Conservation (phyloP, 768 basidiomycete genomes). For the Xanthoconium purpureum region DNA sequence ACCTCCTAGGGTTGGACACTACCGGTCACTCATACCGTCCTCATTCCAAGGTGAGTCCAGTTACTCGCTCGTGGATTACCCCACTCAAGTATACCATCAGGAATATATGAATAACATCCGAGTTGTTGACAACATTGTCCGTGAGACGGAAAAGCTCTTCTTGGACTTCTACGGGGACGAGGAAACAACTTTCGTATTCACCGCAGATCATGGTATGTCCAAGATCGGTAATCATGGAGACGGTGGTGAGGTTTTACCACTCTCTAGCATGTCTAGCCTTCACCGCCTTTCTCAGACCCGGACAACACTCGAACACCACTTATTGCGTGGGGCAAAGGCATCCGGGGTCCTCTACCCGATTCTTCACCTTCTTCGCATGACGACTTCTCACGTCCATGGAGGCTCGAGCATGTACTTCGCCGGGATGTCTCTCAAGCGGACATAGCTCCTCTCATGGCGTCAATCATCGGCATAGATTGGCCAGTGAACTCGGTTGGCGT, state of each 20-base stretch:
- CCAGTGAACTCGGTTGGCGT: slow-evolving; percentile 84
- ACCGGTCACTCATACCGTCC: slow-evolving; percentile 87
- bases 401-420: slow-evolving; percentile 52
- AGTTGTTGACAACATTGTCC: slow-evolving; percentile 73
- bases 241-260: slow-evolving; percentile 52
- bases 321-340: slow-evolving; percentile 77
- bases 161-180: slow-evolving; percentile 62
- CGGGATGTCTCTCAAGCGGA: slow-evolving; percentile 85
- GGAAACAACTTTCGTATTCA: slow-evolving; percentile 75
- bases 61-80: background rate
- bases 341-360: slow-evolving; percentile 66
- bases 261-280: background rate
- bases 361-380: slow-evolving; percentile 60
- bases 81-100: slow-evolving; percentile 31
- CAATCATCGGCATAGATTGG: slow-evolving; percentile 68
- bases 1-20: slow-evolving; percentile 80
- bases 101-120: slow-evolving; percentile 87
- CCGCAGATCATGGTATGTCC: slow-evolving; percentile 90
- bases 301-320: slow-evolving; percentile 86
- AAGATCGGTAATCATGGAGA: slow-evolving; percentile 87
- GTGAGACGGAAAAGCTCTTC: slow-evolving; percentile 59
- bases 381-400: slow-evolving; percentile 64
- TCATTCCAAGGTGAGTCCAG: slow-evolving; percentile 59
- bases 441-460: slow-evolving; percentile 72
- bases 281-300: slow-evolving; percentile 53